Percentiles rank a stretch among this genome's conserved stretches.
These are phyloP conservation scores for Saturnispora quitensis DNA, from an alignment of 805 yeast species.

Conservation along the genomic window DNA sequence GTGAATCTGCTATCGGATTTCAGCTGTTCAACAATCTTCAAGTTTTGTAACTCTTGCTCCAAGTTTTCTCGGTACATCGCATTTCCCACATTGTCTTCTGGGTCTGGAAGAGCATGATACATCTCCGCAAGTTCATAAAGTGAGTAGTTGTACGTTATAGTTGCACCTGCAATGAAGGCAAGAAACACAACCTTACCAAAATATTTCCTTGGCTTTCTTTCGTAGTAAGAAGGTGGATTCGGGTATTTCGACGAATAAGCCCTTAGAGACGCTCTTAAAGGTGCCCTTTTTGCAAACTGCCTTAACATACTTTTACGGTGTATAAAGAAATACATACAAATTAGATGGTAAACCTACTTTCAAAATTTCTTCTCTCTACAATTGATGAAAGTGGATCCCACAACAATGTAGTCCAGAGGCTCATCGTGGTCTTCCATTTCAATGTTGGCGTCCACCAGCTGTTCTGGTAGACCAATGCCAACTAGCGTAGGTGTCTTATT, in stretches of 20 bases:
- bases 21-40: slow-evolving; percentile 46
- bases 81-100: slow-evolving; percentile 18
- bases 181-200: slow-evolving; percentile 7
- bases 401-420: slow-evolving; percentile 44
- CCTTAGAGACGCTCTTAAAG: background rate
- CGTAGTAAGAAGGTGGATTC: slow-evolving; percentile 14
- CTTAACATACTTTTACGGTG: background rate
- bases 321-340: background rate
- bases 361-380: background rate
- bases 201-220: slow-evolving; percentile 7
- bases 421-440: slow-evolving; percentile 62
- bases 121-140: slow-evolving; percentile 21
- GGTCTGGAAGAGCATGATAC: slow-evolving; percentile 14
- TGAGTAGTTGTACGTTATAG: slow-evolving; percentile 21
- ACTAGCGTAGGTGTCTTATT: slow-evolving; percentile 35
- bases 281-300: background rate
- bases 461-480: slow-evolving; percentile 62
- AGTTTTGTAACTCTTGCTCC: slow-evolving; percentile 36
- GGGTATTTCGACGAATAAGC: slow-evolving; percentile 14
- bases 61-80: slow-evolving; percentile 26
- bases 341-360: background rate
- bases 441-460: slow-evolving; percentile 36
- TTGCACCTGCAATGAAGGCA: slow-evolving; percentile 21
- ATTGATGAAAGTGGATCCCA: slow-evolving; percentile 26
- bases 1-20: slow-evolving; percentile 30